Percentiles rank a stretch among this genome's conserved stretches.
These are phyloP conservation scores for Perkinsus chesapeaki DNA, from an alignment of 169 alveolate species.

Conservation along the genomic window DNA sequence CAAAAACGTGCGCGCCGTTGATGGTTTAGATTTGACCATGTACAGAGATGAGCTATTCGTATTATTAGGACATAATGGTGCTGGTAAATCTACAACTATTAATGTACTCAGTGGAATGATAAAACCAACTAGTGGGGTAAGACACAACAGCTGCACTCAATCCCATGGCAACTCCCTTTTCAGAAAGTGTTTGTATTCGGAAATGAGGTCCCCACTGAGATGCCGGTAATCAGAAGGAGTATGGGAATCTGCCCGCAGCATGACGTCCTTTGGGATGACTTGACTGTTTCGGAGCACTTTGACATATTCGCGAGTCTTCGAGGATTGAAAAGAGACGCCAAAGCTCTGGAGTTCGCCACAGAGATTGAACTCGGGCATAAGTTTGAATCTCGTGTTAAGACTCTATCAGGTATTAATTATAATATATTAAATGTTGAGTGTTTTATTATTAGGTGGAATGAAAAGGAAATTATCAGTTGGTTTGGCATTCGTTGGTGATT, in stretches of 20 bases:
- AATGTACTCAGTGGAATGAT: slow-evolving; percentile 49
- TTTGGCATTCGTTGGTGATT: slow-evolving; percentile 71
- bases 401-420: neutral
- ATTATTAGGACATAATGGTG: slow-evolving; percentile 82
- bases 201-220: neutral
- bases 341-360: neutral
- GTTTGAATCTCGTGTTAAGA: neutral
- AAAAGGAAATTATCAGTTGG: slow-evolving; percentile 65
- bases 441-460: slow-evolving; percentile 45
- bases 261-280: slow-evolving; percentile 59
- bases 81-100: slow-evolving; percentile 85
- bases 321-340: neutral
- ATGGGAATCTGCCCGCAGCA: slow-evolving; percentile 79
- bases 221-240: neutral
- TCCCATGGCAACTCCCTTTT: neutral
- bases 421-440: too few relatives aligned
- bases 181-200: neutral
- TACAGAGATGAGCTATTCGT: slow-evolving; percentile 64
- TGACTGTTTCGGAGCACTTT: slow-evolving; percentile 68
- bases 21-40: slow-evolving; percentile 41
- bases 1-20: slow-evolving; percentile 6
- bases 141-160: too few relatives aligned
- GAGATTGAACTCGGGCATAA: neutral
- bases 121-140: neutral
- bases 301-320: neutral